phyloP scores from a whole-genome alignment of 139 green algal species.

The Chlamydomonas sphaeroides region DNA sequence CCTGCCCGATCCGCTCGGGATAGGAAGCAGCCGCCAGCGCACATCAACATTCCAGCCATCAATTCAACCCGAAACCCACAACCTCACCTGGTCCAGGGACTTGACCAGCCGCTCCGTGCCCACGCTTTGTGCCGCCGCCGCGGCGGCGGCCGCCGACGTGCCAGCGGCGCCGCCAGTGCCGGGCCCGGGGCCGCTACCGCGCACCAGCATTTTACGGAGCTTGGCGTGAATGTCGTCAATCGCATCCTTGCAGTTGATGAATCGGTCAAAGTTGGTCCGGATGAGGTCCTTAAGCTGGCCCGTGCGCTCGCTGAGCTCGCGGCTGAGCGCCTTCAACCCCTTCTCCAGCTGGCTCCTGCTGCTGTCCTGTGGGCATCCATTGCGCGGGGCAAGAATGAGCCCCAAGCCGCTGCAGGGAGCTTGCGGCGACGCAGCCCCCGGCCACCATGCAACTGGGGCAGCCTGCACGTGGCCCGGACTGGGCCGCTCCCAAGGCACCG shows the following conservation, averaged over 20 bases:
- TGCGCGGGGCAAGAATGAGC: too few species aligned
- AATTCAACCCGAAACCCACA: too few species aligned
- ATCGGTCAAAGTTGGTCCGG: slow-evolving; percentile 91
- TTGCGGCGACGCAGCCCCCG: too few species aligned
- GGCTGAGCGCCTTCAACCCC: slow-evolving; percentile 65
- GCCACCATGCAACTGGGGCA: too few species aligned
- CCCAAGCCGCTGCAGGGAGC: too few species aligned
- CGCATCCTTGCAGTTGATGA: slow-evolving; percentile 90
- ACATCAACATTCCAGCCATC: too few species aligned
- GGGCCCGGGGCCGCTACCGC: slow-evolving; percentile 30
- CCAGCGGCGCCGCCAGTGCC: neutral
- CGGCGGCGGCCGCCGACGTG: neutral
- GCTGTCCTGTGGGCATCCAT: too few species aligned
- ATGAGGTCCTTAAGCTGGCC: slow-evolving; percentile 84
- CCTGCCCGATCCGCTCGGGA: too few species aligned
- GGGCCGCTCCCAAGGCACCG: too few species aligned
- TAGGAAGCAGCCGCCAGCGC: too few species aligned
- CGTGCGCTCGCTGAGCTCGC: slow-evolving; percentile 77
- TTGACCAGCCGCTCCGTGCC: slow-evolving; percentile 43
- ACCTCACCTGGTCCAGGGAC: slow-evolving; percentile 36
- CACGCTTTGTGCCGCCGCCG: slow-evolving; percentile 30
- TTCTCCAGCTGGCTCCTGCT: slow-evolving; percentile 63
- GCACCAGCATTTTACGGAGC: slow-evolving; percentile 62
- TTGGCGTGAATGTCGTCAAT: slow-evolving; percentile 83
- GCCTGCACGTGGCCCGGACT: too few species aligned